These are phyloP conservation scores for Anthracocystis panici-leucophaei DNA, from an alignment of 1,284 basidiomycete genomes.

Conservation along the genomic window DNA sequence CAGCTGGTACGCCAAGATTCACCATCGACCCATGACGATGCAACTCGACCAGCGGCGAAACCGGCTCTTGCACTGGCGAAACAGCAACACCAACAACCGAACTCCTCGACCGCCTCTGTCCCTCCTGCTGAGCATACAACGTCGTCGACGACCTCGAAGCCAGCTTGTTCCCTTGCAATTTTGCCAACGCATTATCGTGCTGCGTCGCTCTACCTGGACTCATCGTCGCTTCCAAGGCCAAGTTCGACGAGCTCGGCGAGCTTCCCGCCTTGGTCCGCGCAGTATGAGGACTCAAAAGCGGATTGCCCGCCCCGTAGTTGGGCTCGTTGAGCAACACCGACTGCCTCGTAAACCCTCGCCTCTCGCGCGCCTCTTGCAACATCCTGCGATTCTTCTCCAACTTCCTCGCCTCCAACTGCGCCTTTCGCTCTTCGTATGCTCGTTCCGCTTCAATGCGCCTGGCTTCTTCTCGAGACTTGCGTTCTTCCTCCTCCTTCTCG, in stretches of 20 bases:
- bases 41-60: slow-evolving; percentile 19
- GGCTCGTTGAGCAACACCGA: slow-evolving; percentile 33
- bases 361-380: slow-evolving; percentile 48
- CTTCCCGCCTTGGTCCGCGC: slow-evolving; percentile 14
- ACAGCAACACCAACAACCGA: slow-evolving; percentile 9
- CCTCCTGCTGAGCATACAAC: slow-evolving; percentile 27
- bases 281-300: slow-evolving; percentile 16
- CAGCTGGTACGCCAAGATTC: slow-evolving; percentile 8
- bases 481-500: slow-evolving; percentile 37
- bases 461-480: slow-evolving; percentile 28
- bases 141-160: slow-evolving; percentile 16
- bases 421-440: slow-evolving; percentile 26
- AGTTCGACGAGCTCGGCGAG: slow-evolving; percentile 34
- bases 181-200: slow-evolving; percentile 17
- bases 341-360: slow-evolving; percentile 37
- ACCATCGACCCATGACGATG: slow-evolving; percentile 36
- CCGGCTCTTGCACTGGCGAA: slow-evolving; percentile 4
- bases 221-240: slow-evolving; percentile 4
- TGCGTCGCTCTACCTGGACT: slow-evolving; percentile 18
- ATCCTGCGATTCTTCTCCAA: slow-evolving; percentile 39
- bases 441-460: slow-evolving; percentile 34
- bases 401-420: slow-evolving; percentile 25
- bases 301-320: slow-evolving; percentile 50
- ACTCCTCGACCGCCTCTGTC: slow-evolving; percentile 27
- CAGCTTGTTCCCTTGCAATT: slow-evolving; percentile 21